These are phyloP conservation scores for Suhomyces kunorum DNA, from an alignment of 1,139 yeast species.

Conservation along the genomic window DNA sequence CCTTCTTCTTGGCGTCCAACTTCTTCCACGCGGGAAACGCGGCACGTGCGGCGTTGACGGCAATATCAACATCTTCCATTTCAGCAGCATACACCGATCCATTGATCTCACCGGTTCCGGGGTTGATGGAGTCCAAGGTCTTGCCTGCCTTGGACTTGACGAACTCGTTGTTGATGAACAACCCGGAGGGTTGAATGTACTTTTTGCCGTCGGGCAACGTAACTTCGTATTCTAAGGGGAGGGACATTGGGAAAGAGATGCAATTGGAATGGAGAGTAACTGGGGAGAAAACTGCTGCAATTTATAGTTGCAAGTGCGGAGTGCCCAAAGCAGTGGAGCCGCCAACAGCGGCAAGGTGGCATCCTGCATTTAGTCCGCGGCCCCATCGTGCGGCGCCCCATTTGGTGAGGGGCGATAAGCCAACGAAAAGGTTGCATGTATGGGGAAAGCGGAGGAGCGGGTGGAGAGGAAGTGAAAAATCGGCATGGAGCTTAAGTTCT, in stretches of 20 bases:
- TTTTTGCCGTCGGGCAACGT: conserved; percentile 57
- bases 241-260: conserved; percentile 22
- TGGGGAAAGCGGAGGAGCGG: too few relatives aligned
- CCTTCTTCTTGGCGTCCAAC: conserved; percentile 53
- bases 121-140: conserved; percentile 62
- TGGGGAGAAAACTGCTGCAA: too few relatives aligned
- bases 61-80: conserved; percentile 68
- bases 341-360: too few relatives aligned
- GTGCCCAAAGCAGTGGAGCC: too few relatives aligned
- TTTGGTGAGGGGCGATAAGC: too few relatives aligned
- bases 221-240: conserved; percentile 45
- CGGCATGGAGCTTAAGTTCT: too few relatives aligned
- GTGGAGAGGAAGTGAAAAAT: too few relatives aligned
- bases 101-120: conserved; percentile 68
- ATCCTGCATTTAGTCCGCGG: too few relatives aligned
- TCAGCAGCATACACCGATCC: conserved; percentile 68
- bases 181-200: conserved; percentile 69
- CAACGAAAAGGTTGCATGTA: too few relatives aligned
- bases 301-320: too few relatives aligned
- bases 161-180: conserved; percentile 81
- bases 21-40: conserved; percentile 65
- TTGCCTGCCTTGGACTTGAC: conserved; percentile 62
- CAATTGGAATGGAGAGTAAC: background rate
- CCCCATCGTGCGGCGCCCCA: too few relatives aligned
- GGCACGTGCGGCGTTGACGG: conserved; percentile 70